Conservation (phyloP, 2,329 filamentous ascomycete species). For the Colletotrichum lentis region DNA sequence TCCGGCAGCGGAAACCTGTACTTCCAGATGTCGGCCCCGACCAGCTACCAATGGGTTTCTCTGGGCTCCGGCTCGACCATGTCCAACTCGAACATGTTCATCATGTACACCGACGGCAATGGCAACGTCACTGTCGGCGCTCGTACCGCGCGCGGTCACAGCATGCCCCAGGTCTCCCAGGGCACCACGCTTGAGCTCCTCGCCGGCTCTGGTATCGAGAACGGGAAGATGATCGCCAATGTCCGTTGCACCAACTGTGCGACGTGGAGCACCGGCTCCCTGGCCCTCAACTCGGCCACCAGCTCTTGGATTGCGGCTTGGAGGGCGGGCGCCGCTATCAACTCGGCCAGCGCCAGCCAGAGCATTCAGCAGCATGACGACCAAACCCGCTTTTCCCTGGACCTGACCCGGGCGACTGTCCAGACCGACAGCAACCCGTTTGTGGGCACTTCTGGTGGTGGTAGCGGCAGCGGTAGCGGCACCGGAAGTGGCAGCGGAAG, state of each 20-base stretch:
- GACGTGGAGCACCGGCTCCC: slow-evolving; percentile 53
- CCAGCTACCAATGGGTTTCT: slow-evolving; percentile 63
- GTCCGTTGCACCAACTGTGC: slow-evolving; percentile 63
- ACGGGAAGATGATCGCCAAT: slow-evolving; percentile 66
- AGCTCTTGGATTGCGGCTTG: slow-evolving; percentile 65
- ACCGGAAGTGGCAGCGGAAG: slow-evolving; percentile 33
- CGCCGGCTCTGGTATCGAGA: slow-evolving; percentile 63
- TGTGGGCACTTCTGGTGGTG: slow-evolving; percentile 28
- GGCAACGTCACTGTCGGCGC: slow-evolving; percentile 70
- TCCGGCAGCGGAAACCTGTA: slow-evolving; percentile 65
- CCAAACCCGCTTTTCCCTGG: slow-evolving; percentile 54
- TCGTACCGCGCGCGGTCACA: slow-evolving; percentile 58
- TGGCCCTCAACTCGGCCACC: slow-evolving; percentile 53
- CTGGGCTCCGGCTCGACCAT: slow-evolving; percentile 66
- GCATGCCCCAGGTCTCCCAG: slow-evolving; percentile 57
- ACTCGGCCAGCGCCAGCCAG: slow-evolving; percentile 51
- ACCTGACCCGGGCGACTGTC: slow-evolving; percentile 59
- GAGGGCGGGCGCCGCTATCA: slow-evolving; percentile 57
- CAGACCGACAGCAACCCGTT: slow-evolving; percentile 63
- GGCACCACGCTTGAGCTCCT: slow-evolving; percentile 60
- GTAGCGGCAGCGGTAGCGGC: slow-evolving; percentile 33
- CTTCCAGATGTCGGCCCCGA: slow-evolving; percentile 66
- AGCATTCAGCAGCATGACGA: slow-evolving; percentile 58
- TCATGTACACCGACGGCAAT: slow-evolving; percentile 66
- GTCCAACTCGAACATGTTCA: slow-evolving; percentile 66